phyloP scores from a whole-genome alignment of 2,329 filamentous ascomycete species.

The Albifimbria verrucaria region DNA sequence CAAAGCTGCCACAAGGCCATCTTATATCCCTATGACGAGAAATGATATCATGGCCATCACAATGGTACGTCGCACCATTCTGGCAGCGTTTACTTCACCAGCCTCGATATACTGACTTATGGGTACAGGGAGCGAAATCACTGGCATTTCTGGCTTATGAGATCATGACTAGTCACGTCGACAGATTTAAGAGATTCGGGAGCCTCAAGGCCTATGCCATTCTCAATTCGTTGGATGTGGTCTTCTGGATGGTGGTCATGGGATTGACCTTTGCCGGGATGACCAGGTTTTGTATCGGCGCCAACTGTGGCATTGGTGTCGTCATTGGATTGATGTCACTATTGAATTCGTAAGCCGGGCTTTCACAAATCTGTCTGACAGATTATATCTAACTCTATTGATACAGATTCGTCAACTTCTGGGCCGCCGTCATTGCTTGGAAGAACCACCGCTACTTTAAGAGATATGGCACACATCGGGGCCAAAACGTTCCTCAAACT shows the following conservation, averaged over 20 bases:
- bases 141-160: constrained; percentile 36
- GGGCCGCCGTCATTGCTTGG: neutral
- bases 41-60: neutral
- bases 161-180: constrained; percentile 31
- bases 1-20: neutral
- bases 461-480: neutral
- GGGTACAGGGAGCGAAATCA: constrained; percentile 30
- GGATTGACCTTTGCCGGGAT: neutral
- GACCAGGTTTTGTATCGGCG: neutral
- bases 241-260: constrained; percentile 30
- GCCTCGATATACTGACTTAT: neutral
- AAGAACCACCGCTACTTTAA: neutral
- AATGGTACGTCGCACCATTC: neutral
- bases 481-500: neutral
- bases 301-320: neutral
- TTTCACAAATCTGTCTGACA: no score
- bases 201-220: constrained; percentile 36
- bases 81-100: neutral
- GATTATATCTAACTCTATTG: no score
- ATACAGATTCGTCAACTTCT: neutral
- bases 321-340: neutral
- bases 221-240: constrained; percentile 34
- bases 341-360: neutral
- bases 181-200: constrained; percentile 28
- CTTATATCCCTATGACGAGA: neutral